Evolutionary conservation across 768 basidiomycete species (phyloP).

Genomic region (Baorangia bicolor): DNA sequence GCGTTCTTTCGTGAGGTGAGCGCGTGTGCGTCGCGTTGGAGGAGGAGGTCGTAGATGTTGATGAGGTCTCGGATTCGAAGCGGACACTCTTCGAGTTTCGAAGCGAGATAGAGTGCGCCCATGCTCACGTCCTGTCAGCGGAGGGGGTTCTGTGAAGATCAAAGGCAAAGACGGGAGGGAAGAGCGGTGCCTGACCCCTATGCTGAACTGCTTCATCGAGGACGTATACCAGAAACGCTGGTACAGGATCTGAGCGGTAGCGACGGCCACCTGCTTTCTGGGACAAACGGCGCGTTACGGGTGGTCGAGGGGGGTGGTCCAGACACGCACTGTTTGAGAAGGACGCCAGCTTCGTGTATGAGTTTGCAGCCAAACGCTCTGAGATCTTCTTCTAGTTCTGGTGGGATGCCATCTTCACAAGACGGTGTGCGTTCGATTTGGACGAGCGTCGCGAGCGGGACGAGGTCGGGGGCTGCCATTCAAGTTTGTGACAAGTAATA

Average conservation of each 20-base stretch:
- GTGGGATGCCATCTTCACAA: conserved; percentile 74
- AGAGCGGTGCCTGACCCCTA: conserved; percentile 62
- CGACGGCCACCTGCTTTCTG: conserved; percentile 95
- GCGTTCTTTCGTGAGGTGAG: conserved; percentile 31
- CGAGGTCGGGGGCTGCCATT: conserved; percentile 51
- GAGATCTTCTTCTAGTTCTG: conserved; percentile 82
- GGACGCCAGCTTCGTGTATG: conserved; percentile 90
- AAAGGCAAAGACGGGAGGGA: conserved; percentile 4
- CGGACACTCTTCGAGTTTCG: conserved; percentile 91
- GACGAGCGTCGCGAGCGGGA: conserved; percentile 78
- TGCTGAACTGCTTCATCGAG: conserved; percentile 92
- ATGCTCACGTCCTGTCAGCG: conserved; percentile 73
- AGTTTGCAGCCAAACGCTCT: conserved; percentile 90
- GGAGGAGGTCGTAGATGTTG: conserved; percentile 88
- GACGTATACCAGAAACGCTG: conserved; percentile 97
- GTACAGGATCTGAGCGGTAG: conserved; percentile 94
- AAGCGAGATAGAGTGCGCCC: conserved; percentile 85
- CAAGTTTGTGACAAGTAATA: not conserved
- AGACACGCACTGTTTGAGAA: conserved; percentile 77
- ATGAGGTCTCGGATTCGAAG: conserved; percentile 91
- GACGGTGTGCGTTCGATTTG: conserved; percentile 85
- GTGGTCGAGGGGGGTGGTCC: not conserved
- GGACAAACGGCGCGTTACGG: conserved; percentile 6
- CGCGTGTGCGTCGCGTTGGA: conserved; percentile 67
- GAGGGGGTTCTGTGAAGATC: conserved; percentile 7